Percentiles rank a stretch among this genome's conserved stretches.
phyloP scores from a whole-genome alignment of 148 eudicot species.

The Arctostaphylos glauca region DNA sequence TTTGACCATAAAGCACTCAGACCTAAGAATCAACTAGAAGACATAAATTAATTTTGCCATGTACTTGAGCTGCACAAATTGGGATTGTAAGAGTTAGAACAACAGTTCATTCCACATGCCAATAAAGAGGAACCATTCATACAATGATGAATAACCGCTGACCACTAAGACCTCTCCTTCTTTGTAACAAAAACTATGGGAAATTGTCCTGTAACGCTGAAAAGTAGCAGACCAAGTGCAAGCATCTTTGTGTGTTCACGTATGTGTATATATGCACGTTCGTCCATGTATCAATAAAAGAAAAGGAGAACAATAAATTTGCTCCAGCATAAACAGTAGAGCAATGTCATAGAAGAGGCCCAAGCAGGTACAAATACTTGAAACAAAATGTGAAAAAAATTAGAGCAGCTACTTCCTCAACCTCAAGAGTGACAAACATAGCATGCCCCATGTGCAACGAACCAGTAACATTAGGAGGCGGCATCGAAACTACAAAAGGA shows the following conservation, averaged over 20 bases:
- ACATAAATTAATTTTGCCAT: too few species aligned
- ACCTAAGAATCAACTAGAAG: too few species aligned
- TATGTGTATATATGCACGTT: background rate
- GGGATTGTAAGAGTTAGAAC: too few species aligned
- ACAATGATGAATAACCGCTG: too few species aligned
- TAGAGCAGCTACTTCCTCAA: conserved; percentile 30
- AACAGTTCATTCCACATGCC: too few species aligned
- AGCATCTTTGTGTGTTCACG: background rate
- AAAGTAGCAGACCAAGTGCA: background rate
- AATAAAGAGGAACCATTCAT: too few species aligned
- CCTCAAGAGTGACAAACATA: conserved; percentile 99
- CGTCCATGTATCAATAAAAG: background rate
- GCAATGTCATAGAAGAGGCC: background rate
- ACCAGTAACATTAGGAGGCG: conserved; percentile 99
- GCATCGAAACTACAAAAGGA: conserved; percentile 92
- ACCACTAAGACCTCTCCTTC: too few species aligned
- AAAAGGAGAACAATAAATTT: background rate
- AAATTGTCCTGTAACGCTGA: background rate
- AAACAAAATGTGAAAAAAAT: background rate
- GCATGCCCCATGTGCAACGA: conserved; percentile 99
- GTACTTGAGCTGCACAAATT: too few species aligned
- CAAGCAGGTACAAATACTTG: conserved; percentile 7
- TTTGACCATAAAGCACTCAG: too few species aligned
- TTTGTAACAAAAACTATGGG: background rate
- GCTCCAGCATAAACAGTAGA: background rate